Conservation (phyloP, 192 early-diverging fungal species). For the Coemansia nantahalensis region DNA sequence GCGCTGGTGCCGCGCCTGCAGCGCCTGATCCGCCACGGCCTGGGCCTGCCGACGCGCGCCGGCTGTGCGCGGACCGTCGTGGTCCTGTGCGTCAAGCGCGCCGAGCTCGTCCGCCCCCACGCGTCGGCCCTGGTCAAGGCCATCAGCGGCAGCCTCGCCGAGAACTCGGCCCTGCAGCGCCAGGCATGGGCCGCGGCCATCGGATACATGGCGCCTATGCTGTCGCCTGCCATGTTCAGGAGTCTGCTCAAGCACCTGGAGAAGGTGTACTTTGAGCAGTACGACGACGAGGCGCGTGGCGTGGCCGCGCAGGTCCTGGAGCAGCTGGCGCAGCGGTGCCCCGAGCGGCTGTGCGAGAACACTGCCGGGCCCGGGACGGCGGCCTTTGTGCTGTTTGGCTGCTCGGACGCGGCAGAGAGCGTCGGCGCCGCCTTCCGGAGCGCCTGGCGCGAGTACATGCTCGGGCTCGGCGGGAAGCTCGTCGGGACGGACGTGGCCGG, state of each 20-base stretch:
- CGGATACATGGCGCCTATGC: conserved; percentile 72
- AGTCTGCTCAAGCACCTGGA: conserved; percentile 71
- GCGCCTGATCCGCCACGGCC: conserved; percentile 72
- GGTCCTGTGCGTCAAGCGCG: conserved; percentile 68
- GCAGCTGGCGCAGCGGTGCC: conserved; percentile 32
- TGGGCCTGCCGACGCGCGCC: conserved; percentile 89
- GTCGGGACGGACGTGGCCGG: conserved; percentile 12
- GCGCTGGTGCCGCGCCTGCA: conserved; percentile 67
- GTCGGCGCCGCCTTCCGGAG: conserved; percentile 22
- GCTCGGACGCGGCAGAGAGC: conserved; percentile 16
- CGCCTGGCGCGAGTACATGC: conserved; percentile 38
- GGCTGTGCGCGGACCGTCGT: conserved; percentile 86
- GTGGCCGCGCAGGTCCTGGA: conserved; percentile 50
- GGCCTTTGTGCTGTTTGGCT: conserved; percentile 33
- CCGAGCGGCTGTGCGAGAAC: conserved; percentile 26
- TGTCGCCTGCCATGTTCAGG: conserved; percentile 56
- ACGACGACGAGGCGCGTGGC: conserved; percentile 70
- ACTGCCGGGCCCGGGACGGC: conserved; percentile 10
- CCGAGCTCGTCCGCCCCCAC: conserved; percentile 62
- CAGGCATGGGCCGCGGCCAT: conserved; percentile 84
- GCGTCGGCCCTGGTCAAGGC: conserved; percentile 76
- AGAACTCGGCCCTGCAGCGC: conserved; percentile 75
- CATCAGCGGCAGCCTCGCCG: conserved; percentile 69
- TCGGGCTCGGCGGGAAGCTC: conserved; percentile 19
- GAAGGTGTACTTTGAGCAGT: conserved; percentile 70